phyloP scores from a whole-genome alignment of 805 yeast species.

The Pichia sporocuriosa region DNA sequence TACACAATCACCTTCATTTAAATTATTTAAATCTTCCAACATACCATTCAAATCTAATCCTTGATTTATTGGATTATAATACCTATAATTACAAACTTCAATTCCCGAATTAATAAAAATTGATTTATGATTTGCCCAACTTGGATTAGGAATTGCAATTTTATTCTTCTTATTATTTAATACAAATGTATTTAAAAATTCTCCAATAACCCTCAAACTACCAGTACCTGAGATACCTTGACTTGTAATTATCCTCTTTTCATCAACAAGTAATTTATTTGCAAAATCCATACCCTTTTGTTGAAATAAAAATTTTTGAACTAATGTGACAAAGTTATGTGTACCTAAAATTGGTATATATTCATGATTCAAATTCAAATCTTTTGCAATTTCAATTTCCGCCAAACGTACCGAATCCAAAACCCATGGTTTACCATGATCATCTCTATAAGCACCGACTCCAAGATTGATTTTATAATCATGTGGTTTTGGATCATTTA shows the following conservation, averaged over 20 bases:
- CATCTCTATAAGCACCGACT: slow-evolving; percentile 92
- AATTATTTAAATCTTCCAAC: slow-evolving; percentile 47
- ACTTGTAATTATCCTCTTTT: slow-evolving; percentile 66
- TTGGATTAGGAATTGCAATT: slow-evolving; percentile 78
- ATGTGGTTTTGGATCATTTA: slow-evolving; percentile 51
- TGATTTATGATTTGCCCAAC: slow-evolving; percentile 91
- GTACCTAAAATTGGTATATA: slow-evolving; percentile 84
- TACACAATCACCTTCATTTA: slow-evolving; percentile 55
- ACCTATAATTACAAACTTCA: slow-evolving; percentile 53
- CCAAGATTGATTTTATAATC: slow-evolving; percentile 50
- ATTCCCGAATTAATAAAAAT: slow-evolving; percentile 73
- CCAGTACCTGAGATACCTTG: slow-evolving; percentile 97
- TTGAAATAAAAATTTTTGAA: slow-evolving; percentile 61
- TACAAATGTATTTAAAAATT: slow-evolving; percentile 60
- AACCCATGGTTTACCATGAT: slow-evolving; percentile 81
- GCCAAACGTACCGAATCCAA: slow-evolving; percentile 70
- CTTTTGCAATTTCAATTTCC: slow-evolving; percentile 39
- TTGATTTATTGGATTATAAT: slow-evolving; percentile 59
- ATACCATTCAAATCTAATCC: slow-evolving; percentile 60
- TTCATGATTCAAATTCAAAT: slow-evolving; percentile 61
- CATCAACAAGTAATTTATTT: slow-evolving; percentile 45
- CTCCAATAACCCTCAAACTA: slow-evolving; percentile 79
- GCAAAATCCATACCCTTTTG: slow-evolving; percentile 31
- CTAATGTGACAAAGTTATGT: slow-evolving; percentile 55
- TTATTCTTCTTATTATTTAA: slow-evolving; percentile 25